Conservation (phyloP, 441 rosid genomes). For the Mallotus repandus region DNA sequence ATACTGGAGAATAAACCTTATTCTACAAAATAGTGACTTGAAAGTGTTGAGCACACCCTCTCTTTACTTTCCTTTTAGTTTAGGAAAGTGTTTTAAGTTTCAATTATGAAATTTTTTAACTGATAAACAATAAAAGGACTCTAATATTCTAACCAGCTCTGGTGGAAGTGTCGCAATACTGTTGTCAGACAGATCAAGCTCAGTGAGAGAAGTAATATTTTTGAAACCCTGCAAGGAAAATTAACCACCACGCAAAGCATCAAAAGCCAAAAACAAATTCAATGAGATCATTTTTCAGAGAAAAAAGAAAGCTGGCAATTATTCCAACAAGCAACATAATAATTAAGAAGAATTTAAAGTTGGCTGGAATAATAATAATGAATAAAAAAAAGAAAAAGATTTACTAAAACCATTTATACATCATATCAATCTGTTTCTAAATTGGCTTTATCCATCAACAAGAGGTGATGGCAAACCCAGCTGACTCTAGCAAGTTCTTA, state of each 20-base stretch:
- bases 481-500: neutral
- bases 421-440: neutral
- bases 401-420: neutral
- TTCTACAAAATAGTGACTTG: neutral
- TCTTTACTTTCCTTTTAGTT: neutral
- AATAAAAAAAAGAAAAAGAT: neutral
- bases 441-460: neutral
- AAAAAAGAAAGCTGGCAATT: neutral
- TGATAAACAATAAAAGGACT: conserved; percentile 4
- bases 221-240: conserved; percentile 58
- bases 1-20: conserved; percentile 1
- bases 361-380: neutral
- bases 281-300: neutral
- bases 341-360: neutral
- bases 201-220: conserved; percentile 62
- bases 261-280: neutral
- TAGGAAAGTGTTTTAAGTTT: neutral
- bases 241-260: neutral
- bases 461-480: neutral
- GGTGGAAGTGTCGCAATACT: conserved; percentile 79
- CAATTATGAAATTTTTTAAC: neutral
- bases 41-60: neutral
- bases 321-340: neutral
- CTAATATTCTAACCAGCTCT: conserved; percentile 53
- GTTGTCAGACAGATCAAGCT: conserved; percentile 87